These are phyloP conservation scores for Lentinula guzmanii DNA, from an alignment of 768 basidiomycete genomes.

Conservation along the genomic window DNA sequence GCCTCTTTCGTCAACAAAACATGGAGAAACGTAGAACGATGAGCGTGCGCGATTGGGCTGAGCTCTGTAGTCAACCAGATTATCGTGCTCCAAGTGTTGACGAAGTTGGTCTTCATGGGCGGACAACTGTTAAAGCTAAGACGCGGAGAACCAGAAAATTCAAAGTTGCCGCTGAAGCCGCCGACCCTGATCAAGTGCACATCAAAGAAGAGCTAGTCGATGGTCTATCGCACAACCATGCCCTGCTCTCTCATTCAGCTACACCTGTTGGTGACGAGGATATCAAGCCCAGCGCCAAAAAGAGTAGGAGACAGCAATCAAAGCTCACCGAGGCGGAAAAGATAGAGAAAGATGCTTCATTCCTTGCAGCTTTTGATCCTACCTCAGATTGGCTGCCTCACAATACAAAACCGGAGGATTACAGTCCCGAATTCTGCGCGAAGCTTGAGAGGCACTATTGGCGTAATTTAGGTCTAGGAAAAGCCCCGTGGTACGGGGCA, in stretches of 20 bases:
- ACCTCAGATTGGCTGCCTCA: slow-evolving; percentile 74
- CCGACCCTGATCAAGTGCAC: slow-evolving; percentile 32
- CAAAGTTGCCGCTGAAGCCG: slow-evolving; percentile 27
- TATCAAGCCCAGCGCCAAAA: slow-evolving; percentile 19
- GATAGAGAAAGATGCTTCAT: slow-evolving; percentile 45
- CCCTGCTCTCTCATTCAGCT: background rate
- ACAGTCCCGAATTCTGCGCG: slow-evolving; percentile 82
- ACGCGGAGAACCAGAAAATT: slow-evolving; percentile 39
- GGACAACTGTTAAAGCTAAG: slow-evolving; percentile 25
- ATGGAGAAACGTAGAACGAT: slow-evolving; percentile 79
- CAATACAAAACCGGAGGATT: slow-evolving; percentile 68
- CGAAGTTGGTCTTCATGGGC: slow-evolving; percentile 55
- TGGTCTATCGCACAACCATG: slow-evolving; percentile 13
- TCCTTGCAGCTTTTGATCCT: slow-evolving; percentile 70
- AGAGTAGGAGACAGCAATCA: slow-evolving; percentile 28
- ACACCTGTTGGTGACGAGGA: slow-evolving; percentile 9
- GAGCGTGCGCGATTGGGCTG: slow-evolving; percentile 86
- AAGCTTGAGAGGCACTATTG: slow-evolving; percentile 88
- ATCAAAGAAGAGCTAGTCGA: slow-evolving; percentile 48
- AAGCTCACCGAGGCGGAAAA: slow-evolving; percentile 43
- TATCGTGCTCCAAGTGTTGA: slow-evolving; percentile 68
- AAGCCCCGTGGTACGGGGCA: slow-evolving; percentile 96
- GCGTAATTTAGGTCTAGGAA: slow-evolving; percentile 85
- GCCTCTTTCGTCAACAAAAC: slow-evolving; percentile 87
- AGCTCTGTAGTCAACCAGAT: slow-evolving; percentile 67